Conservation (phyloP, 257 asterid species). For the Solanum piurae region DNA sequence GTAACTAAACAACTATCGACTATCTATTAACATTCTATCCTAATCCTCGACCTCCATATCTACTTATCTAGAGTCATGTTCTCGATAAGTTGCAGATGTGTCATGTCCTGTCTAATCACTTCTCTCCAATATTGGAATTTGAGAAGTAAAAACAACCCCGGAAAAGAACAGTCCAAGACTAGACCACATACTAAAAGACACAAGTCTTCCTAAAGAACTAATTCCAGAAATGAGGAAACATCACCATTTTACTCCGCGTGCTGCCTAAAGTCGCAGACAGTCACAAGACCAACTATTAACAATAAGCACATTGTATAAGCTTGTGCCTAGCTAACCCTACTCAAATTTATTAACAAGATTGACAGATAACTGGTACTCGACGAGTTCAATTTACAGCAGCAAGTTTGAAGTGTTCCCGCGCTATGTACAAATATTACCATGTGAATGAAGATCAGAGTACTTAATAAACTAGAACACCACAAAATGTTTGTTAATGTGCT, state of each 20-base stretch:
- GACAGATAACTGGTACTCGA: background rate
- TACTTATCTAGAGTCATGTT: background rate
- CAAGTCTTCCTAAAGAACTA: background rate
- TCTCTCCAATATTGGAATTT: background rate
- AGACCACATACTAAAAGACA: background rate
- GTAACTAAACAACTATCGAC: background rate
- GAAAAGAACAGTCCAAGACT: background rate
- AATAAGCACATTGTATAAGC: background rate
- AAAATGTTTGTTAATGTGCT: background rate
- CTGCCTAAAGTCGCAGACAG: background rate
- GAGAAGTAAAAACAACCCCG: background rate
- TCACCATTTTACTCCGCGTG: background rate
- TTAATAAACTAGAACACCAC: background rate
- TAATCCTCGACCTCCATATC: background rate
- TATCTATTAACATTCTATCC: rapidly evolving
- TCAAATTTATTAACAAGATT: background rate
- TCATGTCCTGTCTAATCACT: no score
- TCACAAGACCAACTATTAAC: background rate
- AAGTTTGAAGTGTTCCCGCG: background rate
- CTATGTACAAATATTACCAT: background rate
- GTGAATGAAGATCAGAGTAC: background rate
- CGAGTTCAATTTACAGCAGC: background rate
- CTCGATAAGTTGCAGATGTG: rapidly evolving
- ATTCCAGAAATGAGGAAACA: background rate
- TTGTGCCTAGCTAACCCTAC: background rate